Conservation (phyloP, 805 yeast genomes). For the Lipomyces yamanashiensis region DNA sequence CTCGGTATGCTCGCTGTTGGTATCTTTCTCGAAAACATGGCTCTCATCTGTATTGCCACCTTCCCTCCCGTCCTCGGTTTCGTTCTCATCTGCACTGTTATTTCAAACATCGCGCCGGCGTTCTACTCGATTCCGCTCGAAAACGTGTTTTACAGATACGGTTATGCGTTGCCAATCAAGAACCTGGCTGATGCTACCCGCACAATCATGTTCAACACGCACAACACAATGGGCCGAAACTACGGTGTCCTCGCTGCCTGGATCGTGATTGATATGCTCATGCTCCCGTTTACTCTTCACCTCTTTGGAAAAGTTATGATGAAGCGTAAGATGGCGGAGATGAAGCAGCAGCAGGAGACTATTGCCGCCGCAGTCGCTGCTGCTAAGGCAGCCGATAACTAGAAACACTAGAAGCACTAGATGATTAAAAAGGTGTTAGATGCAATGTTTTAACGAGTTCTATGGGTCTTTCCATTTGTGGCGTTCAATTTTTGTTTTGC, state of each 20-base stretch:
- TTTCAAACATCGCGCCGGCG: conserved; percentile 69
- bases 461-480: neutral
- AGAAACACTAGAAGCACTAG: neutral
- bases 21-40: conserved; percentile 69
- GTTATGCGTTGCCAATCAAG: conserved; percentile 72
- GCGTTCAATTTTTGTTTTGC: neutral
- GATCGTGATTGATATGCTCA: conserved; percentile 54
- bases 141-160: conserved; percentile 63
- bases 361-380: neutral
- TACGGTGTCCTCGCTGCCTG: conserved; percentile 65
- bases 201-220: conserved; percentile 62
- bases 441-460: neutral
- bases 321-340: conserved; percentile 16
- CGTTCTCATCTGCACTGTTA: conserved; percentile 74
- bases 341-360: conserved; percentile 5
- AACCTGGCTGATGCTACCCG: conserved; percentile 66
- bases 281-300: conserved; percentile 24
- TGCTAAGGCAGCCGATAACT: neutral
- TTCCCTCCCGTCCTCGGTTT: conserved; percentile 71
- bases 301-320: conserved; percentile 14
- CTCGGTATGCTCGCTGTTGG: conserved; percentile 79
- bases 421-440: neutral
- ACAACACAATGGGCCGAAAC: conserved; percentile 62
- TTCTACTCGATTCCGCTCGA: conserved; percentile 66
- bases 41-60: conserved; percentile 55